phyloP scores from a whole-genome alignment of 208 protist genomes.

The Naegleria fowleri region DNA sequence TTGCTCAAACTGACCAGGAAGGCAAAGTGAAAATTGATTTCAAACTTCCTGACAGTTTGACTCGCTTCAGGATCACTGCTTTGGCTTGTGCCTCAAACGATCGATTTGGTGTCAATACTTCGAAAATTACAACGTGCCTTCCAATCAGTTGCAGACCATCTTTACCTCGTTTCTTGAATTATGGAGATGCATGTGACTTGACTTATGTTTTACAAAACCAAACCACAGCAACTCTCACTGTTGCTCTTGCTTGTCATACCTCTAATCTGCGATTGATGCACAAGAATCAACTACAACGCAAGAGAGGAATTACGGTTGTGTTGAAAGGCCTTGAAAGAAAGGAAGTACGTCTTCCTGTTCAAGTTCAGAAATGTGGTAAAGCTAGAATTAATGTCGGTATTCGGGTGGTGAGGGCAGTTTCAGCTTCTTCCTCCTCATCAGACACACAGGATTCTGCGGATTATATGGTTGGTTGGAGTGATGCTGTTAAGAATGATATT shows the following conservation, averaged over 20 bases:
- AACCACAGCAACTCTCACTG: conserved; percentile 2
- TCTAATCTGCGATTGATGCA: neutral
- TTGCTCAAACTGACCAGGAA: neutral
- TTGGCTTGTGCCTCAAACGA: neutral
- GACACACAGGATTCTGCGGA: neutral
- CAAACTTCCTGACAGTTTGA: conserved; percentile 36
- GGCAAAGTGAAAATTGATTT: conserved; percentile 1
- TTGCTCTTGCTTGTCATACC: conserved; percentile 2
- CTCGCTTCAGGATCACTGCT: neutral
- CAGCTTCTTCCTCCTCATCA: neutral
- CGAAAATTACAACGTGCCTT: conserved; percentile 7
- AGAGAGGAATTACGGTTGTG: conserved; percentile 7
- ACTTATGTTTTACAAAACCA: conserved; percentile 33
- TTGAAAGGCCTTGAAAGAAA: neutral
- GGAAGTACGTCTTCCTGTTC: neutral
- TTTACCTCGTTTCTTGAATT: conserved; percentile 33
- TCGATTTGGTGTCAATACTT: conserved; percentile 26
- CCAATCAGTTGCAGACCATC: conserved; percentile 30
- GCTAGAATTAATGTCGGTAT: conserved; percentile 28
- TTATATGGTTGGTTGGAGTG: neutral
- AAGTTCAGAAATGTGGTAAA: neutral
- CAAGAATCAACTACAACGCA: neutral
- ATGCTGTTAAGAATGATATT: conserved; percentile 26
- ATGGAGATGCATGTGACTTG: conserved; percentile 27
- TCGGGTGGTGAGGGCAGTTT: neutral